Percentiles rank a stretch among this genome's conserved stretches.
phyloP scores from a whole-genome alignment of 805 yeast species.

The Ogataea pilisensis region DNA sequence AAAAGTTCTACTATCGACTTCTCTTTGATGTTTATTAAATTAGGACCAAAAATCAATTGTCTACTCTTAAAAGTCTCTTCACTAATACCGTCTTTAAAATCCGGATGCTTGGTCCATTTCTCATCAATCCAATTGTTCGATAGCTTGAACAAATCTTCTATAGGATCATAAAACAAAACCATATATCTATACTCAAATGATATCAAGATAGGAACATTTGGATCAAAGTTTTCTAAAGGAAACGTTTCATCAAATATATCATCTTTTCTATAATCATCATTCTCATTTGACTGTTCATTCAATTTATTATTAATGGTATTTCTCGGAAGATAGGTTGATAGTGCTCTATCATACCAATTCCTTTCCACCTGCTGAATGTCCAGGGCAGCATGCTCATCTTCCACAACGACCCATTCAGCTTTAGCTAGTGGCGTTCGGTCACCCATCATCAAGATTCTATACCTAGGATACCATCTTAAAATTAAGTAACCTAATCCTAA shows the following conservation, averaged over 20 bases:
- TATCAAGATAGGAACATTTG: constrained; percentile 64
- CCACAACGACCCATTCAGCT: constrained; percentile 91
- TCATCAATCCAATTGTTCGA: constrained; percentile 84
- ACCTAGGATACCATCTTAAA: constrained; percentile 83
- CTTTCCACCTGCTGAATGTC: constrained; percentile 53
- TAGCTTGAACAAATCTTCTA: constrained; percentile 79
- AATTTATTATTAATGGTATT: constrained; percentile 15
- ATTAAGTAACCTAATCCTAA: constrained; percentile 70
- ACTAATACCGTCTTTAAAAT: constrained; percentile 64
- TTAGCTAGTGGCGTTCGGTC: constrained; percentile 62
- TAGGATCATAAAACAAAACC: constrained; percentile 77
- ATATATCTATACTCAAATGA: constrained; percentile 80
- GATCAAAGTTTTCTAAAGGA: constrained; percentile 43
- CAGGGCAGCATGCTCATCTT: constrained; percentile 89
- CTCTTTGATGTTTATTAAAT: constrained; percentile 70
- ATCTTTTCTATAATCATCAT: constrained; percentile 23
- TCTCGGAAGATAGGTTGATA: constrained; percentile 59
- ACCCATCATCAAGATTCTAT: constrained; percentile 66
- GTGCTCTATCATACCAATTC: constrained; percentile 61
- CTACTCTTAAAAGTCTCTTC: constrained; percentile 68
- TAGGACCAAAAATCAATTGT: constrained; percentile 67
- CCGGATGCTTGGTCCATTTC: constrained; percentile 62
- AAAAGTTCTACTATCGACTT: constrained; percentile 63
- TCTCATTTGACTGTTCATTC: constrained; percentile 13
- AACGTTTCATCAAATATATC: constrained; percentile 16